Conservation (phyloP, 441 rosid genomes). For the Isatis lusitanica region DNA sequence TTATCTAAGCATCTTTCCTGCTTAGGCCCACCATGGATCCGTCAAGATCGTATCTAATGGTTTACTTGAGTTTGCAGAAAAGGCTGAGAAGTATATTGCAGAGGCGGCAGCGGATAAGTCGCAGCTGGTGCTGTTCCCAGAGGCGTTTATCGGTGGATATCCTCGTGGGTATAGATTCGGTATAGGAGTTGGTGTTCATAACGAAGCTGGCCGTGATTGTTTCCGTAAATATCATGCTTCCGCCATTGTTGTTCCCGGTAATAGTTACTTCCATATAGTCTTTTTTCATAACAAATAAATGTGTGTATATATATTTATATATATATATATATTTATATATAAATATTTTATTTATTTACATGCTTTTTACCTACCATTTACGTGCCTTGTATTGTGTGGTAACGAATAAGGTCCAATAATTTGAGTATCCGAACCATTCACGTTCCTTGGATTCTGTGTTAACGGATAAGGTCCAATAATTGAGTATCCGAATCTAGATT, state of each 20-base stretch:
- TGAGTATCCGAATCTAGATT: no score
- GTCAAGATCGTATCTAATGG: not conserved
- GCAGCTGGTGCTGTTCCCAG: slow-evolving; percentile 81
- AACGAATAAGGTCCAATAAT: not conserved
- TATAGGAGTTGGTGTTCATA: slow-evolving; percentile 56
- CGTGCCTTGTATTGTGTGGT: not conserved
- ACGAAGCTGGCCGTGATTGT: slow-evolving; percentile 70
- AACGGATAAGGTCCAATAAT: no score
- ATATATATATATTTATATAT: no score
- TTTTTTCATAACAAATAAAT: not conserved
- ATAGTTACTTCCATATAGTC: not conserved
- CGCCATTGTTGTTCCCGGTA: slow-evolving; percentile 84
- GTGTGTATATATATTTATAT: not conserved
- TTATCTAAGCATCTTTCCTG: not conserved
- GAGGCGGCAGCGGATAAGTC: slow-evolving; percentile 76
- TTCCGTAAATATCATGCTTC: slow-evolving; percentile 75
- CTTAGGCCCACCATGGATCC: no score
- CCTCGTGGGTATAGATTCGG: slow-evolving; percentile 80
- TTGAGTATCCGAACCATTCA: not conserved
- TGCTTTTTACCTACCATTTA: not conserved
- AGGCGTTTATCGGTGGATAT: slow-evolving; percentile 81
- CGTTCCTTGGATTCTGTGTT: no score
- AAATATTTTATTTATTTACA: not conserved
- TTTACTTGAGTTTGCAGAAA: slow-evolving; percentile 41
- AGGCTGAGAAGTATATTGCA: slow-evolving; percentile 71